These are phyloP conservation scores for Candida hispaniensis DNA, from an alignment of 805 yeast species.

Conservation along the genomic window DNA sequence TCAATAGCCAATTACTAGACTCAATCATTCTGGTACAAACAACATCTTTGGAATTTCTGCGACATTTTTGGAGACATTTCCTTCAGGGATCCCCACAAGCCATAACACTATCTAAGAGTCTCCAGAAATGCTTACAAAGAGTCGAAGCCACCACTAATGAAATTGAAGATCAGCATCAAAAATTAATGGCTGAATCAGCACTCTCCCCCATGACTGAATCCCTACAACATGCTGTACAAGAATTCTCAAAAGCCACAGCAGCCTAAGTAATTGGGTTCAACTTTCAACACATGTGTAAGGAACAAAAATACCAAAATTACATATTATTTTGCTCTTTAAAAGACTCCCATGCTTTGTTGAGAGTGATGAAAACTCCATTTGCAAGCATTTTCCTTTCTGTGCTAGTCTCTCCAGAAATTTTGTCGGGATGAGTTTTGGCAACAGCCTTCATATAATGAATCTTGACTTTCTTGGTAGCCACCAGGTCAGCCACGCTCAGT, in stretches of 20 bases:
- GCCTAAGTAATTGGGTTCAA: constrained; percentile 1
- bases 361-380: constrained; percentile 69
- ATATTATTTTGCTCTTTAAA: constrained; percentile 53
- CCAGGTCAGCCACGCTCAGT: constrained; percentile 62
- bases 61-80: constrained; percentile 51
- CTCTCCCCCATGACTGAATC: constrained; percentile 39
- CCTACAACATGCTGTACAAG: constrained; percentile 36
- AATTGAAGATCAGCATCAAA: constrained; percentile 19
- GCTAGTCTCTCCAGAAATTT: constrained; percentile 47
- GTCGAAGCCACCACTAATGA: constrained; percentile 29
- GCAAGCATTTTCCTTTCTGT: constrained; percentile 74
- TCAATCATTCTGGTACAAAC: constrained; percentile 37
- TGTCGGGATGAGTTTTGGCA: constrained; percentile 75
- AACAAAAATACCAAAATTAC: too few species aligned
- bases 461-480: constrained; percentile 83
- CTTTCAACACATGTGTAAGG: too few species aligned
- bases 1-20: constrained; percentile 1
- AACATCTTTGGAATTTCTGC: constrained; percentile 62
- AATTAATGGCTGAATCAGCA: constrained; percentile 18
- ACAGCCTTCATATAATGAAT: constrained; percentile 73
- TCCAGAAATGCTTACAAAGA: constrained; percentile 39
- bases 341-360: constrained; percentile 84
- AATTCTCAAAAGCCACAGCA: constrained; percentile 36
- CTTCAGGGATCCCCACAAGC: constrained; percentile 34
- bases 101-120: constrained; percentile 35